Conservation (phyloP, 2,329 filamentous ascomycete genomes). For the Penicillium sp. region DNA sequence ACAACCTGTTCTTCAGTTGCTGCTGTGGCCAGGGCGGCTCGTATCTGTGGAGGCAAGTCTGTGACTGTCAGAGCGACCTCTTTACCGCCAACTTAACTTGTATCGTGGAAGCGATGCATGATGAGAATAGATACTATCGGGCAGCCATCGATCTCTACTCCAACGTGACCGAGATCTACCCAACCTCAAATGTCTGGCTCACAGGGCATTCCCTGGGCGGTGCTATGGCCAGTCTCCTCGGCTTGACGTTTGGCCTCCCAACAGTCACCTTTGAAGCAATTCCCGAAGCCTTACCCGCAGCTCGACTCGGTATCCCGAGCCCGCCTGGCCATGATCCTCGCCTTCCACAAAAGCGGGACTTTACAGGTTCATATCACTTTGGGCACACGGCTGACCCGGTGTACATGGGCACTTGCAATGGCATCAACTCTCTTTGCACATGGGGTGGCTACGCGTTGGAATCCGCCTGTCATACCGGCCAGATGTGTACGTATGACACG, state of each 20-base stretch:
- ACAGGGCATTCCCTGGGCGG: conserved; percentile 92
- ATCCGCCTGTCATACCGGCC: conserved; percentile 85
- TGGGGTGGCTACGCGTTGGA: conserved; percentile 93
- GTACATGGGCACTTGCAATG: conserved; percentile 91
- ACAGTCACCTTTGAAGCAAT: conserved; percentile 93
- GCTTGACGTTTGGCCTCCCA: conserved; percentile 86
- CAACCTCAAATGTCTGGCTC: conserved; percentile 81
- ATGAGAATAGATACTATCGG: conserved; percentile 89
- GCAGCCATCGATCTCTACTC: conserved; percentile 86
- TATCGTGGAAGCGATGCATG: conserved; percentile 70
- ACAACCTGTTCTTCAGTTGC: conserved; percentile 97
- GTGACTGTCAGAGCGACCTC: conserved; percentile 83
- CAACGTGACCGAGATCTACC: conserved; percentile 89
- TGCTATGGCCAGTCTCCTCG: conserved; percentile 82
- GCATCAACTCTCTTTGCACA: conserved; percentile 83
- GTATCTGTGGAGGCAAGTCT: conserved; percentile 87
- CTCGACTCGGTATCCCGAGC: conserved; percentile 78
- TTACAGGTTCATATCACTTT: conserved; percentile 84
- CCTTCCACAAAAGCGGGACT: conserved; percentile 68
- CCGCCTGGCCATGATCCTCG: conserved; percentile 76
- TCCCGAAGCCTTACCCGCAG: conserved; percentile 83
- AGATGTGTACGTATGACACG: conserved; percentile 88
- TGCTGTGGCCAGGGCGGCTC: conserved; percentile 94
- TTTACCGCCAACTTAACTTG: conserved; percentile 94
- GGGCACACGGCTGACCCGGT: conserved; percentile 95